Percentiles rank a stretch among this genome's conserved stretches.
These are phyloP conservation scores for Phytophthora macrochlamydospora DNA, from an alignment of 352 stramenopile species.

Conservation along the genomic window DNA sequence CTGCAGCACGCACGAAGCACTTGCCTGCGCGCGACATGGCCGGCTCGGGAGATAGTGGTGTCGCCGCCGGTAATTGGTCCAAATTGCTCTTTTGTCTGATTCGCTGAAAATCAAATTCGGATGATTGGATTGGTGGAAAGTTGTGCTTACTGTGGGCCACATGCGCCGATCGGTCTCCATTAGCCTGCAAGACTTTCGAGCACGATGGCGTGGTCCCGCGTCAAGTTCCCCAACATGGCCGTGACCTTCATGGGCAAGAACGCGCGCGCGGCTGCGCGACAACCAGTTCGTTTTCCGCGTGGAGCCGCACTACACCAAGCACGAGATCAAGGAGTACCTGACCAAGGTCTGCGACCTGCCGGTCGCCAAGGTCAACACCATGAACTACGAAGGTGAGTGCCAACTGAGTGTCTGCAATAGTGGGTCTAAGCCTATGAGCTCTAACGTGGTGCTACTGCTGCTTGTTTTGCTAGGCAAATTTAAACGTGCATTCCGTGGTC, in stretches of 20 bases:
- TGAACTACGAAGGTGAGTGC: constrained; percentile 92
- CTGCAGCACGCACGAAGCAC: constrained; percentile 83
- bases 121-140: constrained; percentile 16
- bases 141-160: constrained; percentile 17
- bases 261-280: constrained; percentile 66
- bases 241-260: constrained; percentile 90
- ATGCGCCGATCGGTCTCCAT: constrained; percentile 5
- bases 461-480: constrained; percentile 69
- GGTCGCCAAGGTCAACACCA: constrained; percentile 95
- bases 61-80: no score
- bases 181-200: not conserved
- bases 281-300: constrained; percentile 94
- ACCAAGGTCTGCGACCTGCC: constrained; percentile 96
- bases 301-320: constrained; percentile 96
- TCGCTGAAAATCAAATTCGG: constrained; percentile 20
- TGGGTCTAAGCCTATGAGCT: no score
- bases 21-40: constrained; percentile 71
- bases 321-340: constrained; percentile 98
- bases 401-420: not conserved
- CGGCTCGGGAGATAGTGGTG: not conserved
- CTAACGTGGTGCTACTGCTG: constrained; percentile 2
- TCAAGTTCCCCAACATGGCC: constrained; percentile 90
- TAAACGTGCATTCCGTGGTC: constrained; percentile 85
- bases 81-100: not conserved
- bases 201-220: constrained; percentile 84